Conservation (phyloP, 1,284 basidiomycete genomes). For the Heliocybe sulcata region DNA sequence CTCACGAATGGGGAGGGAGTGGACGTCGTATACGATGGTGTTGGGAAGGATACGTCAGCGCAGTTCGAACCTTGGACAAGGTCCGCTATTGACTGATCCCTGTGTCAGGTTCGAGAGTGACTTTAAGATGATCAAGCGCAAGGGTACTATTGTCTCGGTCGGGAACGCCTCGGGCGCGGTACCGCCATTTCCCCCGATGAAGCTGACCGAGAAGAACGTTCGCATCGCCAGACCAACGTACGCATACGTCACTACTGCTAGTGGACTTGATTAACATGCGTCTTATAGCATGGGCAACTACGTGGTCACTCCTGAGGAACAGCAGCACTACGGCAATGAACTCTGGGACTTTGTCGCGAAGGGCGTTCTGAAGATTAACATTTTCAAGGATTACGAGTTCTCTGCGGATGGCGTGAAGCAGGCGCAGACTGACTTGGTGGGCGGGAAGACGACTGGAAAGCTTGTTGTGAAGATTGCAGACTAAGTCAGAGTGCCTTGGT, state of each 20-base stretch:
- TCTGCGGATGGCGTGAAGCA: constrained; percentile 72
- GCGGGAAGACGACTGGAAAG: constrained; percentile 84
- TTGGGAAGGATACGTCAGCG: constrained; percentile 83
- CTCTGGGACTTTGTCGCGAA: constrained; percentile 59
- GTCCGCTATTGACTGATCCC: constrained; percentile 1
- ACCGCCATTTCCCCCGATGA: constrained; percentile 66
- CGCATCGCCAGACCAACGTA: constrained; percentile 73
- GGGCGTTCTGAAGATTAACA: constrained; percentile 61
- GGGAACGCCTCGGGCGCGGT: constrained; percentile 89
- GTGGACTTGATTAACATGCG: constrained; percentile 1
- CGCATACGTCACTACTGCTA: constrained; percentile 18
- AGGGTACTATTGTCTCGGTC: constrained; percentile 80
- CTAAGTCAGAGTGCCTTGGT: background rate
- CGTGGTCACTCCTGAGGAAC: constrained; percentile 66
- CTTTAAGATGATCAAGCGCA: constrained; percentile 75
- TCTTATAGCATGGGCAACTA: constrained; percentile 53
- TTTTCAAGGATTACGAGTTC: constrained; percentile 81
- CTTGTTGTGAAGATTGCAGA: constrained; percentile 54
- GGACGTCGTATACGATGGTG: constrained; percentile 87
- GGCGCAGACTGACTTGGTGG: constrained; percentile 75
- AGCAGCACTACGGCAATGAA: constrained; percentile 55
- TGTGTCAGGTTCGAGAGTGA: constrained; percentile 67
- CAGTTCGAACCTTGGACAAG: background rate
- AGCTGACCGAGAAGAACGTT: constrained; percentile 78
- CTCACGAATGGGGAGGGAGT: constrained; percentile 83